Evolutionary conservation across 2,329 filamentous ascomycete species (phyloP), one percentile per base, ranked within the genome.

Genomic region (Alternaria consortialis): DNA sequence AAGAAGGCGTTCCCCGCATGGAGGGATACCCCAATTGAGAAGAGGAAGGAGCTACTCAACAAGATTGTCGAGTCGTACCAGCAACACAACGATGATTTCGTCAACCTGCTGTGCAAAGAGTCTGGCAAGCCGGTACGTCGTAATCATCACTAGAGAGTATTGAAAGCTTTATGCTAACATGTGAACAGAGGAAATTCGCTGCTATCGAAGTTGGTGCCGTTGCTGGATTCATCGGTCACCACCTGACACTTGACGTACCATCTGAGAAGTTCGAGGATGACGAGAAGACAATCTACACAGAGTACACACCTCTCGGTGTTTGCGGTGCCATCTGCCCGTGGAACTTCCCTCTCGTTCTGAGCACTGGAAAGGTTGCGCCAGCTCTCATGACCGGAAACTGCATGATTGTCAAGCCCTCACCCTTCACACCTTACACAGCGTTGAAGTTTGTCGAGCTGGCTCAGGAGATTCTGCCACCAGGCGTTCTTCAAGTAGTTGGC

Each of bases 391-490:
- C 87, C 0, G 86, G 86, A 9, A 87, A 87, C 63, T 75, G 78
- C 13, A 75, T 88, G 42, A 86, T 88, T 52, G 73, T 87, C 62
- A 88, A 88, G 74, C 85, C 85, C 3, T 87, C 84, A 42, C 82
- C 73, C 62, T 87, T 84, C 72, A 87, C 86, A 0, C 86, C 86
- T 6, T 88, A 88, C 74, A 82, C 81, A 2, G 79, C 80, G 4
- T 78, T 91, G 39, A 90, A 90, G 74, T 70, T 88, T n/a, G 84
- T 81, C 12, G 87, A 90, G 74, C 72, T 90, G 2, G 86, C 82
- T 0, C 81, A 85, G 58, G 72, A 82, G 23, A 80, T 88, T 76
- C 86, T 90, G 75, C 87, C 87, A 2, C 83, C 86, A 0, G 88
- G 88, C 39, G 86, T 90, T n/a, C 72, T 90, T 2, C 87, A 90